phyloP scores from a whole-genome alignment of 192 early-diverging fungal species.

The Coemansia sp. region DNA sequence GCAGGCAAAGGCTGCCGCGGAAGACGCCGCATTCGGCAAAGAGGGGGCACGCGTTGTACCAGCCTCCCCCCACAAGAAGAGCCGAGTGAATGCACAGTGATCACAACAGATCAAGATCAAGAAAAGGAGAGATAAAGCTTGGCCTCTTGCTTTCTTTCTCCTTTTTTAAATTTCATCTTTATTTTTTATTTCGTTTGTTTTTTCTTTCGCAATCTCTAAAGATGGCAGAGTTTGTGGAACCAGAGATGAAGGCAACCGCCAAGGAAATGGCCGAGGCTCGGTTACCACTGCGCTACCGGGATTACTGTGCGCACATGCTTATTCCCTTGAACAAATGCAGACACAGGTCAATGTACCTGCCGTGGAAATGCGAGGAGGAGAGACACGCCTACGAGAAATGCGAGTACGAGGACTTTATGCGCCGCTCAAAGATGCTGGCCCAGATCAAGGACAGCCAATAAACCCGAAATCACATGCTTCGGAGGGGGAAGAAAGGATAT shows the following conservation, averaged over 20 bases:
- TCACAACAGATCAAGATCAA: constrained; percentile 14
- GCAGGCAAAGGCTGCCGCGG: constrained; percentile 17
- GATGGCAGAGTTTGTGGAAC: constrained; percentile 44
- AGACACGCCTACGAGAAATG: constrained; percentile 89
- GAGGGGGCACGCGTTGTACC: constrained; percentile 13
- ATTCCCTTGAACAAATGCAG: constrained; percentile 92
- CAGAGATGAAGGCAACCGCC: constrained; percentile 83
- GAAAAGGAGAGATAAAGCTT: background rate
- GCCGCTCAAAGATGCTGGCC: constrained; percentile 44
- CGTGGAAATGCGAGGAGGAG: constrained; percentile 93
- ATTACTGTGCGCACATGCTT: constrained; percentile 91
- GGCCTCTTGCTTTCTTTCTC: background rate
- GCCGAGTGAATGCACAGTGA: constrained; percentile 14
- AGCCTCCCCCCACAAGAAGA: constrained; percentile 9
- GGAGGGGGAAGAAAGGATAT: background rate
- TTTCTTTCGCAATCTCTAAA: background rate
- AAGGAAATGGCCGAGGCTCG: constrained; percentile 80
- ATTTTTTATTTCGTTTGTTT: background rate
- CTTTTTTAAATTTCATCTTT: background rate
- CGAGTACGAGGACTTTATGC: constrained; percentile 85
- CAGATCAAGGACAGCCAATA: constrained; percentile 26
- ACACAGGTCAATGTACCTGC: constrained; percentile 76
- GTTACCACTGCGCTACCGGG: constrained; percentile 84
- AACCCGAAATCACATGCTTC: background rate
- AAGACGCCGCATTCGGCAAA: constrained; percentile 14